These are phyloP conservation scores for Vaccinium myrtillus DNA, from an alignment of 148 eudicot species.

Conservation along the genomic window DNA sequence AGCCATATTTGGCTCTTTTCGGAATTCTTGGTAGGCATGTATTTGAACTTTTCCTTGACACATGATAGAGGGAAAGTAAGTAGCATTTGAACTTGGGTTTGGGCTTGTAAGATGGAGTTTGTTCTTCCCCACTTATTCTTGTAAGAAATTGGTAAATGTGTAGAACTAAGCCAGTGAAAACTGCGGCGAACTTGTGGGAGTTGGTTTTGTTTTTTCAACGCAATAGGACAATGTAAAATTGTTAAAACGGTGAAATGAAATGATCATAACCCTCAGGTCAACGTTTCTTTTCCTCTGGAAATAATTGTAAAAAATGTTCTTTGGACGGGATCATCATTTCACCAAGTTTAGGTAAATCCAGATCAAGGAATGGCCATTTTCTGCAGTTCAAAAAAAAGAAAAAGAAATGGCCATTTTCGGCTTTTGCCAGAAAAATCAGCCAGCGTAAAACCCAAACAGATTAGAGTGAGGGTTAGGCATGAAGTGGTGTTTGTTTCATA, in stretches of 20 bases:
- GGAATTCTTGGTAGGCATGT: slow-evolving; percentile 3
- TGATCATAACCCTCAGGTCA: neutral
- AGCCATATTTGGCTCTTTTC: neutral
- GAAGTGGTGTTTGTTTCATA: neutral
- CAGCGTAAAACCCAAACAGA: neutral
- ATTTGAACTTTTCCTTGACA: neutral
- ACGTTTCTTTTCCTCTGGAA: neutral
- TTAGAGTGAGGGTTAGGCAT: too few relatives aligned
- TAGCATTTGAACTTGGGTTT: too few relatives aligned
- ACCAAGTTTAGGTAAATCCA: neutral
- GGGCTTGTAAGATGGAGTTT: neutral
- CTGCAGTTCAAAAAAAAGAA: too few relatives aligned
- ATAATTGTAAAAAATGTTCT: neutral
- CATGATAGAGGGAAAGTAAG: neutral
- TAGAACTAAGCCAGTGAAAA: neutral
- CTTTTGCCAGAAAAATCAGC: neutral
- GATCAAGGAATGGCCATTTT: neutral
- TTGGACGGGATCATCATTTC: neutral
- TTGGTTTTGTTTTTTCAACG: neutral
- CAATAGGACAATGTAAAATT: neutral
- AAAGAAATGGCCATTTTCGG: neutral
- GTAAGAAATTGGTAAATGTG: neutral
- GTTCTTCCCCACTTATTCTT: neutral
- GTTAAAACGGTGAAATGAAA: neutral
- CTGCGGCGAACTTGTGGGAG: neutral